Evolutionary conservation across 257 asterid species (phyloP).

Genomic region (Capsicum pubescens): DNA sequence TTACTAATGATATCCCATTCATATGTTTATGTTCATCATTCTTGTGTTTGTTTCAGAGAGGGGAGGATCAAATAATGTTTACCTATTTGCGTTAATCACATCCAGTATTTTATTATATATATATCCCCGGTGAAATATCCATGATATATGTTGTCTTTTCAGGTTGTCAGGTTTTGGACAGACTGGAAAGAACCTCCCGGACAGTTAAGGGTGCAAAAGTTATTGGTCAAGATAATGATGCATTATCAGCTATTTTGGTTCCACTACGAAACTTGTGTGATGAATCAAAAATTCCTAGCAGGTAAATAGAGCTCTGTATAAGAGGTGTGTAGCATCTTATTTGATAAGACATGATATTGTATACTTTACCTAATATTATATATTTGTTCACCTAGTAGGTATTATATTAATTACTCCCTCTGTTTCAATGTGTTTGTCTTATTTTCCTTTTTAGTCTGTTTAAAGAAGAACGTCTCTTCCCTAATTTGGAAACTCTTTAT

Average conservation of each 20-base stretch:
- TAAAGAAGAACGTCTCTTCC: neutral
- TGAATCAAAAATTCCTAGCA: conserved; percentile 56
- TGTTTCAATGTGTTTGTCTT: neutral
- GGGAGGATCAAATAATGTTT: neutral
- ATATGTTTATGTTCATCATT: conserved; percentile 16
- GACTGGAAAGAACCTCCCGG: conserved; percentile 84
- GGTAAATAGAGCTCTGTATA: conserved; percentile 46
- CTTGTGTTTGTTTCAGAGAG: conserved; percentile 21
- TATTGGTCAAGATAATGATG: conserved; percentile 88
- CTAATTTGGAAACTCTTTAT: neutral
- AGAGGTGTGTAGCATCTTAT: conserved; percentile 22
- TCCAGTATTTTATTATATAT: neutral
- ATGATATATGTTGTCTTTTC: conserved; percentile 35
- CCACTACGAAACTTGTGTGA: conserved; percentile 67
- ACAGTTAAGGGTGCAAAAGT: conserved; percentile 83
- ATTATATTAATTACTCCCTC: neutral
- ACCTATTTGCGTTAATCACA: neutral
- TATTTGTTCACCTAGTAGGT: conserved; percentile 1
- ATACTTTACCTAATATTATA: neutral
- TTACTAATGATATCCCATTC: conserved; percentile 11
- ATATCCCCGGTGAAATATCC: neutral
- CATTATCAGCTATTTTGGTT: conserved; percentile 72
- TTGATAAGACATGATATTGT: conserved; percentile 6
- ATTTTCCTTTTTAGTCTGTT: neutral
- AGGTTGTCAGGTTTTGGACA: conserved; percentile 88